Evolutionary conservation across 306 rosid species (phyloP), one percentile per base, ranked within the genome.

Genomic region (Fragaria vesca): DNA sequence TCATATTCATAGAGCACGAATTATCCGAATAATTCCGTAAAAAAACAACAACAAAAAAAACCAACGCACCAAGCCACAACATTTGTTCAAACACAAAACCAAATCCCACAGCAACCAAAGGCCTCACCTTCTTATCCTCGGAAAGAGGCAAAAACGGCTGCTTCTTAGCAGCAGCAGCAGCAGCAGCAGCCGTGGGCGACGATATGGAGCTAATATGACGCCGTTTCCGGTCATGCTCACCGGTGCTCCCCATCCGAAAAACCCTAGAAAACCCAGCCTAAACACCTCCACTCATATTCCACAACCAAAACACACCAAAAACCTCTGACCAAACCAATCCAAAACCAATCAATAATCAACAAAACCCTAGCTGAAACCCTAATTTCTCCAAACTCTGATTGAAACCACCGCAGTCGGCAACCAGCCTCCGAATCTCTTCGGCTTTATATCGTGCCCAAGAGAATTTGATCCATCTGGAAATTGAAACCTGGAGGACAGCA

Each of bases 201-300:
- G 99, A 88, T 66, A 93, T 61, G 84, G 99, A 87, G 85, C 86
- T 93, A 71, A 93, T 87, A 87, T 92, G 97, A 81, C 97, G 97
- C 82, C 97, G 97, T 83, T 95, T 95, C 79, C 97, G 83, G 81
- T 93, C 97, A 18, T 89, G 84, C 73, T 93, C 99, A 81, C 93
- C 77, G 42, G 94, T 90, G 78, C 97, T 95, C 88, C 97, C 97
- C 99, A 95, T 95, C 89, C 89, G 2, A 61, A 75, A 89, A 88
- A 87, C 99, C 94, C 95, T 85, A 86, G 85, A 81, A 71, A 71
- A n/a, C 81, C 79, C 78, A 38, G 32, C 80, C 76, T 72, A 81
- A 28, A 77, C 83, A 73, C 11, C 82, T 78, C 84, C 85, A 74
- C 88, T 83, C 88, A 84, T 91, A 83, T 88, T 79, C 81, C 86